A percentile compares a stretch with the other conserved stretches of the same genome.
phyloP scores from a whole-genome alignment of 225 moss, liverwort and hornwort species.

The Bryum argenteum region DNA sequence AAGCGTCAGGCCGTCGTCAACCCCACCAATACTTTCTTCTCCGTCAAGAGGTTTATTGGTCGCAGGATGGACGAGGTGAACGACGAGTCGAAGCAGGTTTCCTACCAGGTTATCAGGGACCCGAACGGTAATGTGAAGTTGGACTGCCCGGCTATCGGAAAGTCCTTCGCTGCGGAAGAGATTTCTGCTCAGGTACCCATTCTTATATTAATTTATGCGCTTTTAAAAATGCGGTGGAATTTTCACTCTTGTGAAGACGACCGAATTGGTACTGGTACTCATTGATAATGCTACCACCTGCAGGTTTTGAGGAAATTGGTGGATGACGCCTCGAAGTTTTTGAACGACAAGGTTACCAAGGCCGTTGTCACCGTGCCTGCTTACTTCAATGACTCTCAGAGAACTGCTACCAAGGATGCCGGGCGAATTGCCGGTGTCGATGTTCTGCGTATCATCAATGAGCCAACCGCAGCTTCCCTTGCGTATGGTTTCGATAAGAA shows the following conservation, averaged over 20 bases:
- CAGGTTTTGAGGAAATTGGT: constrained; percentile 88
- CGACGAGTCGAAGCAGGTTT: constrained; percentile 94
- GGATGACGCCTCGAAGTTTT: constrained; percentile 92
- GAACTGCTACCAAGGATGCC: constrained; percentile 92
- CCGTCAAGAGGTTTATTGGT: constrained; percentile 94
- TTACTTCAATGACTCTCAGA: constrained; percentile 93
- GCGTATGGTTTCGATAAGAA: constrained; percentile 72
- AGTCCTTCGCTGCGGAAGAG: constrained; percentile 95
- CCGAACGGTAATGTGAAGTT: constrained; percentile 90
- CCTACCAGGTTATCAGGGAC: constrained; percentile 81
- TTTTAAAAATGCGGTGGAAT: too few species aligned
- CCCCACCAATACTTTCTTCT: constrained; percentile 94
- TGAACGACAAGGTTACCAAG: constrained; percentile 90
- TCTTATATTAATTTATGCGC: too few species aligned
- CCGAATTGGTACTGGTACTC: too few species aligned
- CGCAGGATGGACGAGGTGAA: constrained; percentile 85
- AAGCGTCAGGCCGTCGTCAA: constrained; percentile 98
- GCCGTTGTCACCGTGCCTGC: constrained; percentile 96
- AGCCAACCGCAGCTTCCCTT: constrained; percentile 68
- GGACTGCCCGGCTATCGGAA: constrained; percentile 95
- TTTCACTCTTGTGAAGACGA: too few species aligned
- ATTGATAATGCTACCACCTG: not conserved
- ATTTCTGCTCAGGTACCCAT: constrained; percentile 86
- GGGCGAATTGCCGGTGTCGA: constrained; percentile 82
- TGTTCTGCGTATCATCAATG: constrained; percentile 63